Evolutionary conservation across 768 basidiomycete species (phyloP), one percentile per base, ranked within the genome.

Genomic region (Grammothele lineata): DNA sequence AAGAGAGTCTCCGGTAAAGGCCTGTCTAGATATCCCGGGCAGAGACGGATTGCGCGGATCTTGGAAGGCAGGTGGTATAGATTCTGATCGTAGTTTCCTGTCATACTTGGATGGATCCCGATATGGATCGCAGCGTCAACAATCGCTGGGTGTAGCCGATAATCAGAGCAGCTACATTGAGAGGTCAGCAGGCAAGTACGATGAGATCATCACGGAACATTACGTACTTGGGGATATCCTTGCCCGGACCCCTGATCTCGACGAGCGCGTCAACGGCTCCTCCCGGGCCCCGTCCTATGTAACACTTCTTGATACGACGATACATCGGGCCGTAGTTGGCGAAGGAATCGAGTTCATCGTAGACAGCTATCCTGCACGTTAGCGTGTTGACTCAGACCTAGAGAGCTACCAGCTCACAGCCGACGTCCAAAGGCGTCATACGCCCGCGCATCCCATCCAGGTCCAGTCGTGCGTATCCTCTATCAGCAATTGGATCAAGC

Each of bases 41-140:
- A 47, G 33, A 57, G 11, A 14, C 47, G 39, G 38, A 63, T 10
- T 8, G 47, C 38, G 0, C 47, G 47, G 14, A 60, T 37, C 33
- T 45, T 50, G 5, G 66, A 62, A 1, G 67, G 69, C 17, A 69
- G 57, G 43, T 64, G 70, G 51, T 65, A 69, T 21, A 54, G 54
- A 22, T 55, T 60, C 8, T 47, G 50, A 40, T 66, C 63, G 25
- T 49, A 52, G 46, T 64, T 61, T 7, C 62, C 62, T 6, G 62
- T 64, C 44, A 70, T 56, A 3, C 57, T 45, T 21, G 58, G 62
- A 44, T 68, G 64, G 3, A 66, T 57, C 6, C 60, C 47, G 38
- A 62, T 57, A 27, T 71, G 70, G 5, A 72, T 41, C 32, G 65
- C 65, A 4, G 66, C 61, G 45, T 72, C 71, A 7, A 73, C 50